These are phyloP conservation scores for Backusella luteola DNA, from an alignment of 192 early-diverging fungal genomes.

Conservation along the genomic window DNA sequence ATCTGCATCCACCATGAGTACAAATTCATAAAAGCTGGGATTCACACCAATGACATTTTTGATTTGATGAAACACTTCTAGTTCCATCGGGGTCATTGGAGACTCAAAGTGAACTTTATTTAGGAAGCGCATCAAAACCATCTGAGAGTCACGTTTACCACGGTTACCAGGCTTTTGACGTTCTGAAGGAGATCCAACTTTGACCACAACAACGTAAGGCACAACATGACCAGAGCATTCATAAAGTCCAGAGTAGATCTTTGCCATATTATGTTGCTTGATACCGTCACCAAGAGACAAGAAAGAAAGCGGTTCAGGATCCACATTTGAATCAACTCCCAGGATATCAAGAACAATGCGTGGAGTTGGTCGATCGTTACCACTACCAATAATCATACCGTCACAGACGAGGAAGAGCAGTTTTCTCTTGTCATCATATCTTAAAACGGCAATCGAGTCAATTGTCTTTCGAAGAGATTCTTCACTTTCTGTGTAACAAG, in stretches of 20 bases:
- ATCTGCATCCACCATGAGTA: conserved; percentile 97
- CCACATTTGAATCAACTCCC: conserved; percentile 80
- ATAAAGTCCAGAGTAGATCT: conserved; percentile 97
- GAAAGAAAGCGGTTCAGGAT: conserved; percentile 86
- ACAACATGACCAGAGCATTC: conserved; percentile 91
- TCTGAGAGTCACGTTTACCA: conserved; percentile 98
- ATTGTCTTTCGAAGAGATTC: conserved; percentile 90
- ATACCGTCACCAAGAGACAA: conserved; percentile 87
- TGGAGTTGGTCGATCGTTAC: conserved; percentile 95
- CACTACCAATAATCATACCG: conserved; percentile 95
- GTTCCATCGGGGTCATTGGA: conserved; percentile 93
- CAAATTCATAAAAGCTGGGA: conserved; percentile 92
- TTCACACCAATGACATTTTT: conserved; percentile 98
- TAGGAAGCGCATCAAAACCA: conserved; percentile 96
- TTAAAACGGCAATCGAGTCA: conserved; percentile 86
- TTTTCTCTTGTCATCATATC: conserved; percentile 98
- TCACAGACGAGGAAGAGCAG: conserved; percentile 95
- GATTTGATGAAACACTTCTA: conserved; percentile 98
- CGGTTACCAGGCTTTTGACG: conserved; percentile 89
- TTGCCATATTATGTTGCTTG: conserved; percentile 95
- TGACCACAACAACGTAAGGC: conserved; percentile 95
- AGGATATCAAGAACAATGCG: conserved; percentile 96
- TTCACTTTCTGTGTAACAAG: conserved; percentile 98
- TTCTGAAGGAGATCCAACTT: conserved; percentile 89
- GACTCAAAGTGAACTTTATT: conserved; percentile 93